Evolutionary conservation across 2,329 filamentous ascomycete species (phyloP), one percentile per base, ranked within the genome.

Genomic region (Fusarium clavum): DNA sequence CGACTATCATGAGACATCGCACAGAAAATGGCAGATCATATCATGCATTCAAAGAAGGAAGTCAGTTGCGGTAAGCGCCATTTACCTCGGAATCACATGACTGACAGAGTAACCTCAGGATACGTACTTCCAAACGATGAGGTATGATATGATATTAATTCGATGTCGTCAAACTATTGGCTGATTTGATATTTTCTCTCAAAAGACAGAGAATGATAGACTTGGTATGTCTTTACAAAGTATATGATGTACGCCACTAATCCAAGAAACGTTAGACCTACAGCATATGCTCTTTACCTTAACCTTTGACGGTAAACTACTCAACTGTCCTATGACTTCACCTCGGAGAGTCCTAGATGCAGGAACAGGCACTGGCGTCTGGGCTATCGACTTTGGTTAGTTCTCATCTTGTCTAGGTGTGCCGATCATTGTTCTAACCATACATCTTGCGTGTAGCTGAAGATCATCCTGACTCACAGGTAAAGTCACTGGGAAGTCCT

Each of bases 301-400:
- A 13, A 81, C 79, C 0, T 71, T 80, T 18, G 74, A 76, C 2
- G 73, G 75, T 8, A 77, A 75, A 49, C 70, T 81, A 1, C 76
- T 66, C 43, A 47, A 75, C 0, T 70, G 69, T 3, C 81, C 81
- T 18, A 58, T 75, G 4, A 72, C 41, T 14, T 71, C 70, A 1
- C 57, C 77, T 9, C 48, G 61, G 8, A 77, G 75, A 8, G 76
- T 82, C 7, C 76, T 87, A 2, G 85, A 87, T 71, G 72, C 84
- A 25, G 84, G 84, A 13, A 85, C 83, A 1, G 84, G 84, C 0
- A 86, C 84, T 3, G 83, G 83, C 13, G 75, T 79, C 8, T 83
- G 81, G 81, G 79, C 80, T 4, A 81, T 86, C 9, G 84, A 86
- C 61, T 80, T 84, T 65, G 49, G 49, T 53, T 10, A 4, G 34